Evolutionary conservation across 352 stramenopile genomes (phyloP), one percentile per base, ranked within the genome.

Genomic region (Phytophthora brassicae): DNA sequence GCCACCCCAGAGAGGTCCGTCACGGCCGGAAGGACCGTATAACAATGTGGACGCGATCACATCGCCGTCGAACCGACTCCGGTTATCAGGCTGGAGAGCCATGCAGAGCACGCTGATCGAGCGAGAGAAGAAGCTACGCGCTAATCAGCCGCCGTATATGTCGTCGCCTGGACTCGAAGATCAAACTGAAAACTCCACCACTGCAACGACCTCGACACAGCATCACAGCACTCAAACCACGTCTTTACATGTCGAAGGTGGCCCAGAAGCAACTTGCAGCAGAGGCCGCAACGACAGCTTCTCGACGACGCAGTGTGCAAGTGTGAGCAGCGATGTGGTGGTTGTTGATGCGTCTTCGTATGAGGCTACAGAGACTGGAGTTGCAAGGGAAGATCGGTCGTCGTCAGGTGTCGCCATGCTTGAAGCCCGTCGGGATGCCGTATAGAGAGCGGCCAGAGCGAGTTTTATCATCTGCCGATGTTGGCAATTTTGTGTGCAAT

Each of bases 1-100:
- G 19, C 59, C 67, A n/a, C 47, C 49, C 5, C 64, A 60, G 1
- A 45, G 53, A 24, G 57, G 5, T 1, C 66, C 56, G 11, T 43
- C 50, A 16, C 49, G 47, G 19, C 26, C 60, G 0, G 66, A 81
- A 50, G 83, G 81, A 9, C 79, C 81, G 35, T 92, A 92, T 70
- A 90, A 92, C 54, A 87, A 92, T 26, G 77, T 86, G 17, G 62
- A 77, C 35, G 79, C 79, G 6, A 90, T 90, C 59, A 58, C 75
- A n/a, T 88, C 77, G 12, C 81, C 83, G 8, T 88, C 79, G 5
- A 89, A 90, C 38, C 66, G 79, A 0, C 67, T 92, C 11, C 51
- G 84, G 13, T 75, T 92, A 13, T 87, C 79, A 6, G 83, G 81
- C 0, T 92, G 83, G 83, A 57, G 56, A 4, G 67, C 69, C 3